Evolutionary conservation across 768 basidiomycete genomes (phyloP).

Genomic region (Heimioporus sp.): DNA sequence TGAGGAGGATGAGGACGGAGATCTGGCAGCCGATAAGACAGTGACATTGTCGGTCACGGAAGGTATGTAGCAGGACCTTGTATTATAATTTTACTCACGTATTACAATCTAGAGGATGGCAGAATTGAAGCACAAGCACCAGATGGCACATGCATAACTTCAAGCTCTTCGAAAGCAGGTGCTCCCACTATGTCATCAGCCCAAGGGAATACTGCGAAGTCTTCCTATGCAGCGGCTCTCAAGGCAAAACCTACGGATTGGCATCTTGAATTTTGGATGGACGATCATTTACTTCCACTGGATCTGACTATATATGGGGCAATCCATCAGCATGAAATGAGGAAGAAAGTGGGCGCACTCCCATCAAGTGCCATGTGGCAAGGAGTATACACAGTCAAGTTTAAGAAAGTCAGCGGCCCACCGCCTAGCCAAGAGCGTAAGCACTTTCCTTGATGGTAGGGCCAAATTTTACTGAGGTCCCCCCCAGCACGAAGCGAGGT

Average conservation of each 20-base stretch:
- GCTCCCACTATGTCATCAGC: conserved; percentile 32
- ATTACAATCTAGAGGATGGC: conserved; percentile 66
- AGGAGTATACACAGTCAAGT: conserved; percentile 88
- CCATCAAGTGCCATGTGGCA: conserved; percentile 82
- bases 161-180: conserved; percentile 56
- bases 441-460: conserved; percentile 16
- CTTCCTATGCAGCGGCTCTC: conserved; percentile 92
- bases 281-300: conserved; percentile 77
- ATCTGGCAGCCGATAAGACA: conserved; percentile 76
- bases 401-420: conserved; percentile 88
- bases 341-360: conserved; percentile 64
- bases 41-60: conserved; percentile 81
- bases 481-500: conserved; percentile 34
- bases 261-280: conserved; percentile 96
- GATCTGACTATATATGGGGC: conserved; percentile 96
- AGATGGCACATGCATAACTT: conserved; percentile 93
- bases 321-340: conserved; percentile 86
- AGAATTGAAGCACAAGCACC: conserved; percentile 95
- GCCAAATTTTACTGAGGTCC: conserved; percentile 11
- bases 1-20: conserved; percentile 82
- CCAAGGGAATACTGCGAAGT: conserved; percentile 37
- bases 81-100: conserved; percentile 5
- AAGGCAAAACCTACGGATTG: conserved; percentile 93
- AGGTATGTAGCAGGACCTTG: conserved; percentile 42
- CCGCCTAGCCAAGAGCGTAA: conserved; percentile 60